Base-by-base conservation (phyloP, 1,284 basidiomycete species). In the Gymnopus androsaceus region DNA sequence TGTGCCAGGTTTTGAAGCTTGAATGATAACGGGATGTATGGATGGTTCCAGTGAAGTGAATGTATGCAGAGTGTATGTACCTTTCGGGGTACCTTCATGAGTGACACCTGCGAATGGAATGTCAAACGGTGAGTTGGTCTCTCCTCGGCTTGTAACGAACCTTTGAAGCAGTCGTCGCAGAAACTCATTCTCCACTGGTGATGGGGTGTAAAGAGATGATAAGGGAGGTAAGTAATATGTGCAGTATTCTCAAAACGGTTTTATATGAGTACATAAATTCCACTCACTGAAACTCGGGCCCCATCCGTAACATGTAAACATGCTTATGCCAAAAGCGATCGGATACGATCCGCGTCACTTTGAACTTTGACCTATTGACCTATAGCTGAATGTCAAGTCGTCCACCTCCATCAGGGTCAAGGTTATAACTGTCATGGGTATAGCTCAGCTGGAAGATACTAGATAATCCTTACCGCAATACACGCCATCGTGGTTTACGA, bases 91-190 rank as follows among this genome's bases (percentile, higher is more conserved):
- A 31, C 83, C 83, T 62, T 84, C 81, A 60, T 85, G 82, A 53
- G 72, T 77, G 40, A 81, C 80, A 56, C 82, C 83, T 82, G 25
- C 12, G 44, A 30, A n/a, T n/a, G 45, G 42, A 30, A 14, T 49
- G 12, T 9, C 5, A 15, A 12, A 21, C 47, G 4, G 37, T 28
- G 15, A 17, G 1, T 33, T 27, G 4, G 9, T 25, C 36, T 11
- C 4, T 11, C n/a, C 9, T n/a, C 7, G 17, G 33, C 47, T n/a
- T n/a, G n/a, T n/a, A n/a, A n/a, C n/a, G 1, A n/a, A 78, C 79
- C 76, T 60, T 67, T 72, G 59, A 81, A 61, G 59, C 82, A 83
- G 60, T 81, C 68, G 57, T 77, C 72, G 69, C 81, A 83, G 60
- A 82, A 72, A 66, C 79, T 81, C 79, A 82, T n/a, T n/a, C n/a